Percentiles rank a stretch among this genome's conserved stretches.
phyloP scores from a whole-genome alignment of 176 grass and related monocot genomes.

The Saccharum spontaneum region DNA sequence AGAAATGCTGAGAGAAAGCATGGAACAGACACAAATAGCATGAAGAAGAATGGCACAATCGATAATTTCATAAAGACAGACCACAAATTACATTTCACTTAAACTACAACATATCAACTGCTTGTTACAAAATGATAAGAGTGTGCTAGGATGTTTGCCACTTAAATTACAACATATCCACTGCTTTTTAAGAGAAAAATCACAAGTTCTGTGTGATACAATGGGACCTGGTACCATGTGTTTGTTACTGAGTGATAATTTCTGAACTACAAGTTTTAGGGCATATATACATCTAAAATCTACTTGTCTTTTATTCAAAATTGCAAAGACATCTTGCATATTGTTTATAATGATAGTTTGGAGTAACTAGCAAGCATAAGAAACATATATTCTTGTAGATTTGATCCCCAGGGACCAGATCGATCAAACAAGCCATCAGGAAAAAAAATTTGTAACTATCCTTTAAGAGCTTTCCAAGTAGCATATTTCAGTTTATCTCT shows the following conservation, averaged over 20 bases:
- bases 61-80: slow-evolving; percentile 9
- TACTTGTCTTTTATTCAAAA: not conserved
- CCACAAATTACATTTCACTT: not conserved
- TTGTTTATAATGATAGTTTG: not conserved
- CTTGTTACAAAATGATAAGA: not conserved
- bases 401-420: not conserved
- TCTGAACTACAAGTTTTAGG: not conserved
- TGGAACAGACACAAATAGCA: not conserved
- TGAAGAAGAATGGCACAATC: not conserved
- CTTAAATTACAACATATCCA: not conserved
- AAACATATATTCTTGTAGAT: slow-evolving; percentile 14
- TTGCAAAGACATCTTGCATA: not conserved
- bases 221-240: not conserved
- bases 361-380: not conserved
- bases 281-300: not conserved
- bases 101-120: not conserved
- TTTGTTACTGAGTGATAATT: not conserved
- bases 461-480: not conserved
- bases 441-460: not conserved
- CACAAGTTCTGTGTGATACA: not conserved
- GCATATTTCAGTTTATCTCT: not conserved
- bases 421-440: not conserved
- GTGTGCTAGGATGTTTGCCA: slow-evolving; percentile 17
- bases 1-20: not conserved
- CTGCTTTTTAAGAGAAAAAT: not conserved